Evolutionary conservation across 2,329 filamentous ascomycete species (phyloP).

Genomic region (Trichoderma sp.): DNA sequence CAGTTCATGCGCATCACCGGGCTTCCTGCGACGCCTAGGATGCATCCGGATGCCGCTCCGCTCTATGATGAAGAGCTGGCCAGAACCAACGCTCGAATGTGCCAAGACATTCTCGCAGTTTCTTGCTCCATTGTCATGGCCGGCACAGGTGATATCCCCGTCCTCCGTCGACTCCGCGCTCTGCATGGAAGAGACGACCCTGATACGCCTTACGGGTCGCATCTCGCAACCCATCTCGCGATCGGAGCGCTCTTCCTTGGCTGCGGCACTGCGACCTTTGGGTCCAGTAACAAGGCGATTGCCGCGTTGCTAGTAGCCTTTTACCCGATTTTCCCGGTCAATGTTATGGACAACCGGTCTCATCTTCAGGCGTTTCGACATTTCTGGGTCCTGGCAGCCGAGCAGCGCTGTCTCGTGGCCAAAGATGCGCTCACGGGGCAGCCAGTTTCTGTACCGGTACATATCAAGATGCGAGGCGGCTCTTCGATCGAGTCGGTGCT

Average conservation of each 20-base stretch:
- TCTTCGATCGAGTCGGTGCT: constrained; percentile 44
- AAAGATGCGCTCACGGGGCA: constrained; percentile 84
- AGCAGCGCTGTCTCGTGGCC: constrained; percentile 83
- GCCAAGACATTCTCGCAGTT: constrained; percentile 83
- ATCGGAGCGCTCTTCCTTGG: constrained; percentile 89
- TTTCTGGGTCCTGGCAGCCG: constrained; percentile 93
- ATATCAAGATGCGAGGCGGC: constrained; percentile 58
- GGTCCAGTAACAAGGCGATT: constrained; percentile 83
- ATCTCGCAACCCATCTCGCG: constrained; percentile 89
- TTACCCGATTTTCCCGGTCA: constrained; percentile 88
- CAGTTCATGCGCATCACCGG: constrained; percentile 78
- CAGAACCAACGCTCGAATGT: constrained; percentile 82
- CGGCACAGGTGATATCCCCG: constrained; percentile 83
- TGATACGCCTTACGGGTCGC: constrained; percentile 88
- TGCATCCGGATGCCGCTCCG: constrained; percentile 38
- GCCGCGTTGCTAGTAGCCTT: constrained; percentile 87
- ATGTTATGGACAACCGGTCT: constrained; percentile 89
- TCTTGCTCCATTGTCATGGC: constrained; percentile 90
- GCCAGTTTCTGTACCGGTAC: constrained; percentile 73
- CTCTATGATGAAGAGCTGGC: constrained; percentile 84
- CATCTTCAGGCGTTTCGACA: constrained; percentile 96
- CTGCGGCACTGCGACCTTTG: constrained; percentile 89
- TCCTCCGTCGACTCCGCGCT: constrained; percentile 81
- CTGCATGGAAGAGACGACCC: constrained; percentile 84
- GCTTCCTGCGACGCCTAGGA: constrained; percentile 46